Percentiles rank a stretch among this genome's conserved stretches.
Evolutionary conservation across 148 eudicot genomes (phyloP).

Genomic region (Tetragonia tetragonoides): DNA sequence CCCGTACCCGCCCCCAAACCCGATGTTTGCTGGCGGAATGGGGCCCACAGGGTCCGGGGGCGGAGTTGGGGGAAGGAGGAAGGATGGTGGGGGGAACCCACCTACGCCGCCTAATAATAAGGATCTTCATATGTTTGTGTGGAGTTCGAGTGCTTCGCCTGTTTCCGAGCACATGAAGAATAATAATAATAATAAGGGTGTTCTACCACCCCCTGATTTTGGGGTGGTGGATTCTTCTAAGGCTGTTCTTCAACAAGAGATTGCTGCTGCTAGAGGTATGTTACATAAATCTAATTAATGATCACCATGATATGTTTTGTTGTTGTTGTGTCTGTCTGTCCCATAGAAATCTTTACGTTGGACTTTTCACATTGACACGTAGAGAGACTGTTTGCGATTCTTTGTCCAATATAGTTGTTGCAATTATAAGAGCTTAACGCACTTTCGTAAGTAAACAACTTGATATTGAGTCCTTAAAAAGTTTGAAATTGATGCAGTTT

Average conservation of each 20-base stretch:
- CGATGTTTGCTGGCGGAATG: constrained; percentile 49
- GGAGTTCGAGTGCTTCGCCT: constrained; percentile 97
- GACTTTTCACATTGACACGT: no score
- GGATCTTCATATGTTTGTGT: constrained; percentile 89
- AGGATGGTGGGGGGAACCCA: constrained; percentile 42
- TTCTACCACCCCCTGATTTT: constrained; percentile 18
- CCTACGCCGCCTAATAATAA: constrained; percentile 57
- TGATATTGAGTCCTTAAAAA: no score
- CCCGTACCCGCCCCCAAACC: constrained; percentile 83
- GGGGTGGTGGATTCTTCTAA: constrained; percentile 57
- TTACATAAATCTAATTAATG: background rate
- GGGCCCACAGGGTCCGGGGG: background rate
- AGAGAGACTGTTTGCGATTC: no score
- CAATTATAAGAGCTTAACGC: no score
- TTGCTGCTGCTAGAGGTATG: constrained; percentile 70
- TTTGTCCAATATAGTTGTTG: no score
- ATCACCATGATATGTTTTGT: no score
- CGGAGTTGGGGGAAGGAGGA: constrained; percentile 35
- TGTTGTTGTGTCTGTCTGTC: no score
- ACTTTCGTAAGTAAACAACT: no score
- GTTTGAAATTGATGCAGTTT: no score
- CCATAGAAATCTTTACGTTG: no score
- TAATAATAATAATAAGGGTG: constrained; percentile 38
- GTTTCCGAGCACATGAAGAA: constrained; percentile 62
- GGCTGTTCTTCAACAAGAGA: constrained; percentile 60